Evolutionary conservation across 2,329 filamentous ascomycete genomes (phyloP).

Genomic region (Hypoxylon sp.): DNA sequence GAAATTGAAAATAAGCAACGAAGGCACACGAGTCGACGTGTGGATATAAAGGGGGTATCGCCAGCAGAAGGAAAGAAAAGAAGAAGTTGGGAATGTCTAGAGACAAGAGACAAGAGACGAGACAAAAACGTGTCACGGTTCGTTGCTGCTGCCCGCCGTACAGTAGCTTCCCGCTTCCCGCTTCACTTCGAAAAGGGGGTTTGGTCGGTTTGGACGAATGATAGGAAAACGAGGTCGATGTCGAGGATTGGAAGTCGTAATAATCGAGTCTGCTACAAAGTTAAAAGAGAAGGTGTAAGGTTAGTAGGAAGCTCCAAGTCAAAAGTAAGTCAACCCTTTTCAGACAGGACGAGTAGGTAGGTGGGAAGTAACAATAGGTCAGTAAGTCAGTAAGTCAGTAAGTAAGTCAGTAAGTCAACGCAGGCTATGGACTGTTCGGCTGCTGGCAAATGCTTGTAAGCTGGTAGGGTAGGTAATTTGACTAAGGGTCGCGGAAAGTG

Average conservation of each 20-base stretch:
- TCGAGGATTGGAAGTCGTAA: conserved; percentile 26
- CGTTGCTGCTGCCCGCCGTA: conserved; percentile 14
- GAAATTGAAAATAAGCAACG: conserved; percentile 46
- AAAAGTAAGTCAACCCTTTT: conserved; percentile 23
- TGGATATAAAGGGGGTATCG: conserved; percentile 49
- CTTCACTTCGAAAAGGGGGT: conserved; percentile 18
- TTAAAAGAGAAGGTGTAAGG: conserved; percentile 2
- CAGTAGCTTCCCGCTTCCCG: conserved; percentile 16
- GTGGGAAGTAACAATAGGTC: conserved; percentile 23
- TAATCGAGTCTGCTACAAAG: conserved; percentile 18
- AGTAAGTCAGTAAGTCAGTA: conserved; percentile 8
- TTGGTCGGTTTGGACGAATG: background rate
- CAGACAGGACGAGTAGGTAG: background rate
- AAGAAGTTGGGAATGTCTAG: conserved; percentile 25
- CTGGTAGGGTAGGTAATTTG: conserved; percentile 29
- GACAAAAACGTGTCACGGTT: conserved; percentile 11
- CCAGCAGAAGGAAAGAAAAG: conserved; percentile 37
- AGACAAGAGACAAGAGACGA: conserved; percentile 23
- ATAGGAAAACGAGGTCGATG: background rate
- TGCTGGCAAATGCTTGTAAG: background rate
- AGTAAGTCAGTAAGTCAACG: background rate
- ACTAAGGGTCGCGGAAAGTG: conserved; percentile 34
- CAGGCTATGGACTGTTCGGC: background rate
- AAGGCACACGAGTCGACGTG: conserved; percentile 47
- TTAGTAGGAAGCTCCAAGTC: conserved; percentile 22